Evolutionary conservation across 2,329 filamentous ascomycete species (phyloP).

Genomic region (Verticillium nonalfalfae): DNA sequence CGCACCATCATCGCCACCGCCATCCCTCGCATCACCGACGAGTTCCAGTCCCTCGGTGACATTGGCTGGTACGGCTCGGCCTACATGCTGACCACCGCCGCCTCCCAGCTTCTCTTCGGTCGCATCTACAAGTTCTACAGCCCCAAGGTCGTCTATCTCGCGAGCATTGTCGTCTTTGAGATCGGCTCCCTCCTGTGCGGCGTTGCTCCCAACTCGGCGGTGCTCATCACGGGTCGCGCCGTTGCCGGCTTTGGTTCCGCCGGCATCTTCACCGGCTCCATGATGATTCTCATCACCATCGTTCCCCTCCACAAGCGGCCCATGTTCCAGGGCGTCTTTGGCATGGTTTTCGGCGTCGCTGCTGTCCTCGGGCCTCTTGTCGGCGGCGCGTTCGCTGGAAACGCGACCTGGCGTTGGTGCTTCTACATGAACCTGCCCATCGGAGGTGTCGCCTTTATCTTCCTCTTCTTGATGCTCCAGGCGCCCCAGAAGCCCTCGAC

Average conservation of each 20-base stretch:
- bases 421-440: conserved; percentile 55
- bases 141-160: conserved; percentile 38
- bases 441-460: conserved; percentile 41
- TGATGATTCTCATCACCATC: conserved; percentile 49
- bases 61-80: conserved; percentile 58
- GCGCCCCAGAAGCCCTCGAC: conserved; percentile 5
- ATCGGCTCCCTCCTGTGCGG: conserved; percentile 49
- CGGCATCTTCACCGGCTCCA: conserved; percentile 45
- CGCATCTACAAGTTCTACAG: conserved; percentile 44
- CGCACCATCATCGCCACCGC: conserved; percentile 51
- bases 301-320: conserved; percentile 55
- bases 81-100: conserved; percentile 53
- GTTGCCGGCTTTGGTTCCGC: conserved; percentile 50
- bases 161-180: conserved; percentile 44
- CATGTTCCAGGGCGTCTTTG: conserved; percentile 50
- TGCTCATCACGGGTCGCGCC: conserved; percentile 51
- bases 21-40: conserved; percentile 48
- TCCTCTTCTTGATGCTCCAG: conserved; percentile 40
- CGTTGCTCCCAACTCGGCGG: conserved; percentile 43
- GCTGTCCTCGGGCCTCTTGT: conserved; percentile 48
- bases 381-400: conserved; percentile 45
- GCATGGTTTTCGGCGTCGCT: conserved; percentile 47
- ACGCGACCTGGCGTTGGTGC: conserved; percentile 48
- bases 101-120: conserved; percentile 43
- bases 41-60: conserved; percentile 51